Conservation (phyloP, 345 rosid species). For the Gossypium anomalum region DNA sequence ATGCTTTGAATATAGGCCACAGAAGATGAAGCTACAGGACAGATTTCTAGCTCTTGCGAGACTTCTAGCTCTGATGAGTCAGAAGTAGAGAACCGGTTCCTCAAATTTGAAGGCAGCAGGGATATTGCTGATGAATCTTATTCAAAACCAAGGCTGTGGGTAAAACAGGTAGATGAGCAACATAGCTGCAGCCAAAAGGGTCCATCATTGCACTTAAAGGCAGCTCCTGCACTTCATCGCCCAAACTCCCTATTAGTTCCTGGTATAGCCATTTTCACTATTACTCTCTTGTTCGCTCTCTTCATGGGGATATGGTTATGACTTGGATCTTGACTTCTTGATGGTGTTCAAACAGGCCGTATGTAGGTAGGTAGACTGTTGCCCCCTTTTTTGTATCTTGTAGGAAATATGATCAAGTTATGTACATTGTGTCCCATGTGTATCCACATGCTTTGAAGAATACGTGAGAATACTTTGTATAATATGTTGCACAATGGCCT, state of each 20-base stretch:
- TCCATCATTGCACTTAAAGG: constrained; percentile 2
- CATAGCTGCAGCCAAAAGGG: constrained; percentile 6
- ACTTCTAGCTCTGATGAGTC: constrained; percentile 4
- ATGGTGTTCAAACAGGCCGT: background rate
- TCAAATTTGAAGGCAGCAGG: constrained; percentile 10
- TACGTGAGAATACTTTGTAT: background rate
- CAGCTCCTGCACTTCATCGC: background rate
- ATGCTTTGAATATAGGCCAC: constrained; percentile 26
- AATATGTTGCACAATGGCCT: background rate
- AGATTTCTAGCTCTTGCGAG: background rate
- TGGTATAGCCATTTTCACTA: constrained; percentile 14
- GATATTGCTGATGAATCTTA: constrained; percentile 22
- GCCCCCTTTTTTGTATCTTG: background rate
- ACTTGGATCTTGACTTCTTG: background rate
- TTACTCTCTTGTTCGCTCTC: constrained; percentile 14
- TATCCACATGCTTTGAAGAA: background rate
- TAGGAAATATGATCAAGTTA: background rate
- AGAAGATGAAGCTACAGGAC: constrained; percentile 18
- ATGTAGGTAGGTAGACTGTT: background rate
- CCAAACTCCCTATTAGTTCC: constrained; percentile 8
- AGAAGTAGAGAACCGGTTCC: constrained; percentile 11
- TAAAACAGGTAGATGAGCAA: constrained; percentile 14
- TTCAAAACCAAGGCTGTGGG: constrained; percentile 27
- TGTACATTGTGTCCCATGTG: background rate
- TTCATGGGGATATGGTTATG: constrained; percentile 21